Percentiles rank a stretch among this genome's conserved stretches.
phyloP scores from a whole-genome alignment of 169 alveolate species.

The Plasmodium relictum region DNA sequence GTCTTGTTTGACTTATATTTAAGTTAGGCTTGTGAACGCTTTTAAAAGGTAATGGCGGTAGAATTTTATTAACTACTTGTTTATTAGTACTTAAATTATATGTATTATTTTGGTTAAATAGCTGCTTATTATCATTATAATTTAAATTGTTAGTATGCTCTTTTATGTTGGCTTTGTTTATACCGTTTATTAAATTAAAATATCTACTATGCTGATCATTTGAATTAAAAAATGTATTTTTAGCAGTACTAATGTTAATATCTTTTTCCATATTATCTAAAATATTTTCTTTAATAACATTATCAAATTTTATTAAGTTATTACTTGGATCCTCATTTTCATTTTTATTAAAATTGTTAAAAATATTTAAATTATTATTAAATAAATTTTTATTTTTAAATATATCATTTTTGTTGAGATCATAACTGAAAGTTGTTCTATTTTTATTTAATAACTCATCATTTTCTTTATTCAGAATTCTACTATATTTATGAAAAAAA shows the following conservation, averaged over 20 bases:
- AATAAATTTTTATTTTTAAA: conserved; percentile 1
- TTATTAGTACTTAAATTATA: background rate
- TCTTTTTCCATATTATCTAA: background rate
- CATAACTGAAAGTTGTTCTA: background rate
- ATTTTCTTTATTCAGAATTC: background rate
- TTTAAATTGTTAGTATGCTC: background rate
- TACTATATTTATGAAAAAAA: background rate
- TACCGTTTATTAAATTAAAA: background rate
- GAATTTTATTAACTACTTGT: conserved; percentile 1
- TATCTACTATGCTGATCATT: background rate
- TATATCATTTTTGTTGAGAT: background rate
- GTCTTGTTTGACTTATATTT: background rate
- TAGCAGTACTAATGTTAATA: background rate
- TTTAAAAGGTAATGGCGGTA: conserved; percentile 38
- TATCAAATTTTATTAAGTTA: background rate
- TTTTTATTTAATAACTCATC: background rate
- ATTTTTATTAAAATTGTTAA: background rate
- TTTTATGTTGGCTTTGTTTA: background rate
- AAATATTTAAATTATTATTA: background rate
- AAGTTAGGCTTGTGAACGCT: background rate
- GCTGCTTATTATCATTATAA: background rate
- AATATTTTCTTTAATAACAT: background rate
- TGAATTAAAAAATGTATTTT: background rate
- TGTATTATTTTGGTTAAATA: background rate
- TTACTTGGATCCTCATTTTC: background rate